Evolutionary conservation across 2,329 filamentous ascomycete species (phyloP), one percentile per base, ranked within the genome.

Genomic region (Geoglossum cookeanum): DNA sequence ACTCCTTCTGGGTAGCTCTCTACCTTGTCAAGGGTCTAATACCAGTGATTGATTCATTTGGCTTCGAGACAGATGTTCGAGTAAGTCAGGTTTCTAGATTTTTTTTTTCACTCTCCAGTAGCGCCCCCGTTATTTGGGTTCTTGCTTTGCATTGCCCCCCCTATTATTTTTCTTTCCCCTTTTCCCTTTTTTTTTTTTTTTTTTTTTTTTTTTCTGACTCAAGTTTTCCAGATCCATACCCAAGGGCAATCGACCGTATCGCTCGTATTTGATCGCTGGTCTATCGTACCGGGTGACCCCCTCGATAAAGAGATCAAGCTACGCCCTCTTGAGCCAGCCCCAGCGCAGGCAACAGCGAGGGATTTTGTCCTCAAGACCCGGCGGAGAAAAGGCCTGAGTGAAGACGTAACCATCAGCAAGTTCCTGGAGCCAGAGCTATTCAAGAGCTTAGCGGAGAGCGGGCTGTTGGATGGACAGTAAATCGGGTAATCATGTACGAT

Each of bases 321-420:
- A 58, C 77, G 86, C 55, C 87, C 90, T 4, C 74, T 98, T 61
- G 90, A 97, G 70, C 88, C 90, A 61, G 92, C 92, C 1, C 79
- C 79, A 57, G 86, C 87, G 55, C 88, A 94, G 73, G 89, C 87
- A 27, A 94, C 90, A 54, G 92, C 92, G 0, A 78, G 92, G 60
- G 92, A 98, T 69, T 97, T 98, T 70, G 90, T 97, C 57, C 78
- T 97, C 61, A 98, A 98, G 79, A 98, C 92, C 8, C 79, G 92
- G 63, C 76, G 89, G 65, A 80, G 92, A 63, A 98, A 98, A 77
- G 92, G 92, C 1, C 70, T 98, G 60, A 91, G 87, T 61, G 92
- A 97, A 74, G 92, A 97, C 69, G 88, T 97, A 45, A 91, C 85
- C 33, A 89, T 97, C 58, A 89, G 88, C 69, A 96, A 94, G 67